phyloP scores from a whole-genome alignment of 2,329 filamentous ascomycete genomes.

The Aspergillus floridensis region DNA sequence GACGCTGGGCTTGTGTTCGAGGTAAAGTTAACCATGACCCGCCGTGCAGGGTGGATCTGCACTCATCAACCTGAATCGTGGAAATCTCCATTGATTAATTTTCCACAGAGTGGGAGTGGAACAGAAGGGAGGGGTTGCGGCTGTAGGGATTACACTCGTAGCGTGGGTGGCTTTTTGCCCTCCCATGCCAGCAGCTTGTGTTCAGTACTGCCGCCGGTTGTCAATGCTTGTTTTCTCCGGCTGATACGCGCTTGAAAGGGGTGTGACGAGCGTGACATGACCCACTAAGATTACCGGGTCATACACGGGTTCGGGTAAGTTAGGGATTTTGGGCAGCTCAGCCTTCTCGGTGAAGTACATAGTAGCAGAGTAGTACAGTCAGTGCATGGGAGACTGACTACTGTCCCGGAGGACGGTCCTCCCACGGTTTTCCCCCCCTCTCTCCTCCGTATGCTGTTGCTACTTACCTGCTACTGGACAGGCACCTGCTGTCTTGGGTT shows the following conservation, averaged over 20 bases:
- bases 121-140: not conserved
- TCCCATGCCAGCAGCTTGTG: not conserved
- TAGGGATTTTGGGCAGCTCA: constrained; percentile 15
- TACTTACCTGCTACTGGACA: no score
- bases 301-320: constrained; percentile 24
- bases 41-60: constrained; percentile 10
- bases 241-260: constrained; percentile 18
- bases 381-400: no score
- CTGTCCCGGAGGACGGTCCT: no score
- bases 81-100: constrained; percentile 4
- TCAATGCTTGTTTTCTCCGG: constrained; percentile 1
- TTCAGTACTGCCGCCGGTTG: not conserved
- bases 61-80: constrained; percentile 5
- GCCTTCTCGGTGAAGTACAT: constrained; percentile 8
- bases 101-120: not conserved
- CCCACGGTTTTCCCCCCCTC: no score
- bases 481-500: no score
- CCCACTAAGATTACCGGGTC: constrained; percentile 9
- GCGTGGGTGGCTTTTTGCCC: not conserved
- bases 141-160: constrained; percentile 9
- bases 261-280: constrained; percentile 8
- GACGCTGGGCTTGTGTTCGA: not conserved
- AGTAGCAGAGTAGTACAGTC: not conserved
- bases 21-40: constrained; percentile 6
- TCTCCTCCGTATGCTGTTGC: no score